phyloP scores from a whole-genome alignment of 306 rosid genomes.

The Cicer bijugum region DNA sequence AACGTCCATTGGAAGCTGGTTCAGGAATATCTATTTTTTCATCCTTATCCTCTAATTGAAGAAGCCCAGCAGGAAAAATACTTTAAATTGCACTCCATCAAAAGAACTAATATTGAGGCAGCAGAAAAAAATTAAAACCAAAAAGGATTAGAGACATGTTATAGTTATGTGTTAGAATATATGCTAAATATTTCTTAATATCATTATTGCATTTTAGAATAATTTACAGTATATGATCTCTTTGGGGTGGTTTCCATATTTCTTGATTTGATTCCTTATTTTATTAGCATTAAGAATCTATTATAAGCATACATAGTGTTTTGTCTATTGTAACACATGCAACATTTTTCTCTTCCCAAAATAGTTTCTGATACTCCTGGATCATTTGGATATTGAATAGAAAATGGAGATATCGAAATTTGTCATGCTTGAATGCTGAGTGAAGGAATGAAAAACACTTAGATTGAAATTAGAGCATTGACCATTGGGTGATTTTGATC shows the following conservation, averaged over 20 bases:
- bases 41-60: slow-evolving; percentile 24
- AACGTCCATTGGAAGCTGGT: neutral
- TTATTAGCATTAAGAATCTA: neutral
- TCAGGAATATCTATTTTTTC: neutral
- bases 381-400: slow-evolving; percentile 1
- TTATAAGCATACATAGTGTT: neutral
- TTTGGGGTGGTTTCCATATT: neutral
- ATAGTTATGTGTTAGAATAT: neutral
- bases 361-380: neutral
- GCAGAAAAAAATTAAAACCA: neutral
- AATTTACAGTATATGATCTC: neutral
- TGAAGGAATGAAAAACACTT: neutral
- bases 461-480: slow-evolving; percentile 2
- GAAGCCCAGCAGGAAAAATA: slow-evolving; percentile 1
- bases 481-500: slow-evolving; percentile 1
- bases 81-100: slow-evolving; percentile 2
- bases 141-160: neutral
- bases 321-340: neutral
- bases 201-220: neutral
- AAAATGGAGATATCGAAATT: neutral
- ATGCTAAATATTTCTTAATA: neutral
- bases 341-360: neutral
- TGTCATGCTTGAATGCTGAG: neutral
- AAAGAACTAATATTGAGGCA: neutral
- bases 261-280: neutral